Conservation (phyloP, 2,329 filamentous ascomycete genomes). For the Alternaria sp. region DNA sequence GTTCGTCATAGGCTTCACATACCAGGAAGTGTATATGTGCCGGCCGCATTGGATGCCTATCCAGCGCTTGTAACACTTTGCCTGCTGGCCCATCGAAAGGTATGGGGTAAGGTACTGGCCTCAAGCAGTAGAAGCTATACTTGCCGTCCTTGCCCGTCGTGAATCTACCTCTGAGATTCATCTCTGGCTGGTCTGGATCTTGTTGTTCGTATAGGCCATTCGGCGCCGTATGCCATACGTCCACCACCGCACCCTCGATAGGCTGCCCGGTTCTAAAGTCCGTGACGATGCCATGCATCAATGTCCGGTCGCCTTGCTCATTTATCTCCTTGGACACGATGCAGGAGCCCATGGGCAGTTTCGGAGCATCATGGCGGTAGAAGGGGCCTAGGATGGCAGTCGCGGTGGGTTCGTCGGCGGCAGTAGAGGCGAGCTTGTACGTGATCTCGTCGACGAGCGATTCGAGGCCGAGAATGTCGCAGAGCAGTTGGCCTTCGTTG, state of each 20-base stretch:
- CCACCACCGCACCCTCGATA: slow-evolving; percentile 69
- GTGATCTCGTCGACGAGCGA: slow-evolving; percentile 79
- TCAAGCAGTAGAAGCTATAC: slow-evolving; percentile 59
- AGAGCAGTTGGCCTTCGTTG: slow-evolving; percentile 68
- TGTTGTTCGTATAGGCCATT: slow-evolving; percentile 75
- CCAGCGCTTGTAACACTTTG: slow-evolving; percentile 63
- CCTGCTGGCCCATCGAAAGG: slow-evolving; percentile 65
- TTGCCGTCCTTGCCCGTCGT: slow-evolving; percentile 68
- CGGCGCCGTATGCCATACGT: slow-evolving; percentile 81
- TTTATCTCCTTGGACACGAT: slow-evolving; percentile 61
- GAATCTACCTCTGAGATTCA: slow-evolving; percentile 77
- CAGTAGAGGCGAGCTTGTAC: slow-evolving; percentile 65
- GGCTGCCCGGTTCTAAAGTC: slow-evolving; percentile 68
- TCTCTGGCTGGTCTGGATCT: slow-evolving; percentile 71
- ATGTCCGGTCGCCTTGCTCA: slow-evolving; percentile 60
- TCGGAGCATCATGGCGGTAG: slow-evolving; percentile 76
- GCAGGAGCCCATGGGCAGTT: slow-evolving; percentile 70
- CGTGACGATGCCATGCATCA: slow-evolving; percentile 69
- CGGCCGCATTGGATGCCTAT: slow-evolving; percentile 66
- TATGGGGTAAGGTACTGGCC: slow-evolving; percentile 58
- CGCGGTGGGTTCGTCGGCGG: slow-evolving; percentile 63
- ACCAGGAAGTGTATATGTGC: slow-evolving; percentile 70
- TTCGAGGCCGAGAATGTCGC: slow-evolving; percentile 65
- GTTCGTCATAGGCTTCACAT: slow-evolving; percentile 24
- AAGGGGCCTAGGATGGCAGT: slow-evolving; percentile 86